Percentiles rank a stretch among this genome's conserved stretches.
Evolutionary conservation across 2,329 filamentous ascomycete species (phyloP).

Genomic region (Gnomoniopsis sp.): DNA sequence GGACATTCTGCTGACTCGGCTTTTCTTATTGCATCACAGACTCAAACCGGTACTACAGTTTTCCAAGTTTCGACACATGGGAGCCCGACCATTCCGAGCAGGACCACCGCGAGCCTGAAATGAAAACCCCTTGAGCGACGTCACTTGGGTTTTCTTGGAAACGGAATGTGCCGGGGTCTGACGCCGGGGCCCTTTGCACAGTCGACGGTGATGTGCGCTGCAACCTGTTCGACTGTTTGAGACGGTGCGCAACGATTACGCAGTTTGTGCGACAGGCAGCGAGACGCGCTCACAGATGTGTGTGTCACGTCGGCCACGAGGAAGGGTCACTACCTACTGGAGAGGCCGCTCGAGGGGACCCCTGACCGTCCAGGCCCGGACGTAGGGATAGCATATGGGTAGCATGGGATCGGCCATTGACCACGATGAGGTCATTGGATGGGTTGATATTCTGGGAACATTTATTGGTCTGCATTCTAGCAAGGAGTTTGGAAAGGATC

Average conservation of each 20-base stretch:
- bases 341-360: background rate
- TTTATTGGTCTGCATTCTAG: slow-evolving; percentile 3
- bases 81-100: slow-evolving; percentile 43
- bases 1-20: slow-evolving; percentile 8
- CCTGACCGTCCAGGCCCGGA: background rate
- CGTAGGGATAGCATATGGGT: background rate
- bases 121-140: slow-evolving; percentile 28
- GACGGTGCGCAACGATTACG: background rate
- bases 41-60: slow-evolving; percentile 65
- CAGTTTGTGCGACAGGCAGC: background rate
- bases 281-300: background rate
- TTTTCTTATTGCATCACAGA: slow-evolving; percentile 23
- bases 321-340: background rate
- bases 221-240: background rate
- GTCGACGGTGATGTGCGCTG: background rate
- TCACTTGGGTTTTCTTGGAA: background rate
- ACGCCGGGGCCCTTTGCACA: background rate
- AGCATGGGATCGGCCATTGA: background rate
- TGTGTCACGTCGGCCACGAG: background rate
- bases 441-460: background rate
- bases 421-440: slow-evolving; percentile 16
- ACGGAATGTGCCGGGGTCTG: background rate
- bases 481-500: slow-evolving; percentile 14
- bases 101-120: slow-evolving; percentile 32
- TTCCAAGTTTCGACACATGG: slow-evolving; percentile 70